Evolutionary conservation across 2,329 filamentous ascomycete species (phyloP).

Genomic region (Curvularia hawaiiensis): DNA sequence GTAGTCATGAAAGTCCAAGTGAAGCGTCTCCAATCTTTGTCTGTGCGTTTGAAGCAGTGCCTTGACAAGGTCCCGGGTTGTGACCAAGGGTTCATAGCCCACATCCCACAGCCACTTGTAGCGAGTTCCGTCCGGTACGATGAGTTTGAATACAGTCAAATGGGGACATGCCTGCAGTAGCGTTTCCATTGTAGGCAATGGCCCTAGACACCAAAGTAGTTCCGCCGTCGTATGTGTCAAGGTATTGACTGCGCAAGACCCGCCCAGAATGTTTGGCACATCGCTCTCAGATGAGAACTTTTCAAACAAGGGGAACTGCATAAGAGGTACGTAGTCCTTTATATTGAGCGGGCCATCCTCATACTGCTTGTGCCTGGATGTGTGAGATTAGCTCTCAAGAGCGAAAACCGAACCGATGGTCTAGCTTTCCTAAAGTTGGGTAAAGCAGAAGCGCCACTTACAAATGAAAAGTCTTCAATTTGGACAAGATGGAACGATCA

Average conservation of each 20-base stretch:
- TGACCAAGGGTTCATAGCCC: constrained; percentile 2
- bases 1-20: background rate
- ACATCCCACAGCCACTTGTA: background rate
- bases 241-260: background rate
- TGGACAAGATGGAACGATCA: constrained; percentile 3
- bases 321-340: constrained; percentile 4
- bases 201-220: constrained; percentile 8
- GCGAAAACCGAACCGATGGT: background rate
- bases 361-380: constrained; percentile 7
- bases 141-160: background rate
- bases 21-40: constrained; percentile 1
- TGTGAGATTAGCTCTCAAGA: background rate
- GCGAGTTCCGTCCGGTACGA: background rate
- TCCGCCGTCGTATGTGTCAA: constrained; percentile 1
- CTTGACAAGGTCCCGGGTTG: constrained; percentile 5
- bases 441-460: background rate
- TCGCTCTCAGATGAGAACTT: constrained; percentile 8
- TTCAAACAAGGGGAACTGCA: constrained; percentile 7
- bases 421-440: background rate
- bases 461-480: constrained; percentile 15
- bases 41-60: constrained; percentile 9
- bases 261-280: background rate
- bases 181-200: background rate
- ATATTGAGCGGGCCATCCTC: constrained; percentile 6
- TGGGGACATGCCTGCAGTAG: constrained; percentile 1